These are phyloP conservation scores for Crucibulum laeve DNA, from an alignment of 768 basidiomycete genomes.

Conservation along the genomic window DNA sequence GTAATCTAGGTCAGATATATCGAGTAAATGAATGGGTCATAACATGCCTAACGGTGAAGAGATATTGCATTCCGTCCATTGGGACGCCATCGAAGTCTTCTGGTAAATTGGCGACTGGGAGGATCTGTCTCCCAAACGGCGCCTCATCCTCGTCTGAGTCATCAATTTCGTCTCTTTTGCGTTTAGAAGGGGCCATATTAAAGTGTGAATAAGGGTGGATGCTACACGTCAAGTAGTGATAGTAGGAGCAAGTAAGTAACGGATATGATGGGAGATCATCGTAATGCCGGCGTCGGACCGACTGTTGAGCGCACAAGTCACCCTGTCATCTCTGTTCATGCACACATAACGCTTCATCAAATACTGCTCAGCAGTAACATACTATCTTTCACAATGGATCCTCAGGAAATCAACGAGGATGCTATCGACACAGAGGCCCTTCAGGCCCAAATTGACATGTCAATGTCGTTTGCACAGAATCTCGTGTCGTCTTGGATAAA, in stretches of 20 bases:
- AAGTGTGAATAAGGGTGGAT: neutral
- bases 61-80: slow-evolving; percentile 71
- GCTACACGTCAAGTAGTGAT: neutral
- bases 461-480: slow-evolving; percentile 72
- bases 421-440: slow-evolving; percentile 62
- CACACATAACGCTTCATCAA: slow-evolving; percentile 1
- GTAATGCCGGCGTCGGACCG: too few species aligned
- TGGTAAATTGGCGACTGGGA: slow-evolving; percentile 83
- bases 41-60: slow-evolving; percentile 74
- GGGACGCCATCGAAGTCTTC: slow-evolving; percentile 61
- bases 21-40: slow-evolving; percentile 1
- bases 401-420: slow-evolving; percentile 37
- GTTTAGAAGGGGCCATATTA: slow-evolving; percentile 37
- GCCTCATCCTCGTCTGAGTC: slow-evolving; percentile 60
- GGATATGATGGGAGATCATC: too few species aligned
- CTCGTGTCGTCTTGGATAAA: slow-evolving; percentile 78
- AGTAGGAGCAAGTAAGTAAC: too few species aligned
- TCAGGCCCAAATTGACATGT: slow-evolving; percentile 80
- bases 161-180: slow-evolving; percentile 47
- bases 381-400: slow-evolving; percentile 13
- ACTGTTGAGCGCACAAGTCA: too few species aligned
- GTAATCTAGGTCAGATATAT: slow-evolving; percentile 2
- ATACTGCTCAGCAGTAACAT: neutral
- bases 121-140: slow-evolving; percentile 61
- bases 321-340: too few species aligned